Percentiles rank a stretch among this genome's conserved stretches.
phyloP scores from a whole-genome alignment of 2,329 filamentous ascomycete species.

The Aureobasidium melanogenum region DNA sequence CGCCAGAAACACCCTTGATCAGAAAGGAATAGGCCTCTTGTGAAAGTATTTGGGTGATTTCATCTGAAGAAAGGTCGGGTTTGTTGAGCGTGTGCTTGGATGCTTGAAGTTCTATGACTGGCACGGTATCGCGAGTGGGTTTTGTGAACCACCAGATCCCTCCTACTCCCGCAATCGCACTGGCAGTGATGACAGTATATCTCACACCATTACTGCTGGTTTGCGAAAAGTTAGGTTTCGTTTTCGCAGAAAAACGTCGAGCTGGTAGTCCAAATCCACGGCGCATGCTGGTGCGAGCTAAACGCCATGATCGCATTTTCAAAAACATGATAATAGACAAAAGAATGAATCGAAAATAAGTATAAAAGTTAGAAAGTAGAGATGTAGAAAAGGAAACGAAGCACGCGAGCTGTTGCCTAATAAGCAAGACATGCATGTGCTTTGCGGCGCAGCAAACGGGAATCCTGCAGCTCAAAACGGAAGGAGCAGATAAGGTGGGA shows the following conservation, averaged over 20 bases:
- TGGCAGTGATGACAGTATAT: neutral
- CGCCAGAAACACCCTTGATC: neutral
- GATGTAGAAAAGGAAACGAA: neutral
- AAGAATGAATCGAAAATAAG: neutral
- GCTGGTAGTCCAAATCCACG: neutral
- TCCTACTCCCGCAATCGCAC: neutral
- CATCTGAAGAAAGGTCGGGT: neutral
- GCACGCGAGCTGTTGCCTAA: neutral
- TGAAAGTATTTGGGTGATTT: neutral
- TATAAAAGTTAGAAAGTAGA: neutral
- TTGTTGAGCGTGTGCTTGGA: no score
- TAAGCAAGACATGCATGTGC: neutral
- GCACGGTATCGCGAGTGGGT: neutral
- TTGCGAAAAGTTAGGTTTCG: neutral
- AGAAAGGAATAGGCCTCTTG: neutral
- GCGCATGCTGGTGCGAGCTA: neutral
- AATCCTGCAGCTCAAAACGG: no score
- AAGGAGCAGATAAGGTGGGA: no score
- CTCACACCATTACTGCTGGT: neutral
- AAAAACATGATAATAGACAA: neutral
- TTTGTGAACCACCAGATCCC: neutral
- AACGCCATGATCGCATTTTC: neutral
- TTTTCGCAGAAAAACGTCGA: neutral
- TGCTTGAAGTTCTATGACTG: neutral
- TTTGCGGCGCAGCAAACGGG: no score